These are phyloP conservation scores for Chloris gayana DNA, from an alignment of 176 grass and related monocot genomes.

Conservation along the genomic window DNA sequence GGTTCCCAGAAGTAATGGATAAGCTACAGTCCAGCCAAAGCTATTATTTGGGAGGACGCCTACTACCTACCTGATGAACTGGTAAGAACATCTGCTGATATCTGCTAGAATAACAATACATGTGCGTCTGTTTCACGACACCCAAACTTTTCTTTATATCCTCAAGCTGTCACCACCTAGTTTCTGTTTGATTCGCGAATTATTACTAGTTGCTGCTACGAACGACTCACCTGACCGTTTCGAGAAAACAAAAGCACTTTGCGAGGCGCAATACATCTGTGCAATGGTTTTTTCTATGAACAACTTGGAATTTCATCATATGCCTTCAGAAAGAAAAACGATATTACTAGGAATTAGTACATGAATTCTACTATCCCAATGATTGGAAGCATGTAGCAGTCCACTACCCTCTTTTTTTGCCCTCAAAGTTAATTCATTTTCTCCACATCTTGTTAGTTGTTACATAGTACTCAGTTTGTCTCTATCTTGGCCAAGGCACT, in stretches of 20 bases:
- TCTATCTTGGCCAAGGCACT: neutral
- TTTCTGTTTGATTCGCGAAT: neutral
- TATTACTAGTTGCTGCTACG: neutral
- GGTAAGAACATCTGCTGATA: conserved; percentile 16
- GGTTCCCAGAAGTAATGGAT: conserved; percentile 48
- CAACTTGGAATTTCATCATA: conserved; percentile 32
- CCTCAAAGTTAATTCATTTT: neutral
- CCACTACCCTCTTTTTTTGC: conserved; percentile 5
- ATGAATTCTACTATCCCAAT: conserved; percentile 26
- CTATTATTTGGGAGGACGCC: conserved; percentile 3
- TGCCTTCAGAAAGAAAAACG: neutral
- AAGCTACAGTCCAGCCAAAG: neutral
- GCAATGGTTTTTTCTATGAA: neutral
- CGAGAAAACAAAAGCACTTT: conserved; percentile 8
- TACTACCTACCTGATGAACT: conserved; percentile 16
- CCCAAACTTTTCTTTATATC: neutral
- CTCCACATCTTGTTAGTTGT: neutral
- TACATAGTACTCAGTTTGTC: neutral
- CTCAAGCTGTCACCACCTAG: conserved; percentile 2
- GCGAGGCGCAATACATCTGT: neutral
- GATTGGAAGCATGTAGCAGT: conserved; percentile 11
- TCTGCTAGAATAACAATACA: neutral
- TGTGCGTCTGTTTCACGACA: conserved; percentile 24
- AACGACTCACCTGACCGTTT: neutral
- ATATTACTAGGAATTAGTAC: conserved; percentile 14